These are phyloP conservation scores for Penicillium olsonii DNA, from an alignment of 2,329 filamentous ascomycete genomes.

Conservation along the genomic window DNA sequence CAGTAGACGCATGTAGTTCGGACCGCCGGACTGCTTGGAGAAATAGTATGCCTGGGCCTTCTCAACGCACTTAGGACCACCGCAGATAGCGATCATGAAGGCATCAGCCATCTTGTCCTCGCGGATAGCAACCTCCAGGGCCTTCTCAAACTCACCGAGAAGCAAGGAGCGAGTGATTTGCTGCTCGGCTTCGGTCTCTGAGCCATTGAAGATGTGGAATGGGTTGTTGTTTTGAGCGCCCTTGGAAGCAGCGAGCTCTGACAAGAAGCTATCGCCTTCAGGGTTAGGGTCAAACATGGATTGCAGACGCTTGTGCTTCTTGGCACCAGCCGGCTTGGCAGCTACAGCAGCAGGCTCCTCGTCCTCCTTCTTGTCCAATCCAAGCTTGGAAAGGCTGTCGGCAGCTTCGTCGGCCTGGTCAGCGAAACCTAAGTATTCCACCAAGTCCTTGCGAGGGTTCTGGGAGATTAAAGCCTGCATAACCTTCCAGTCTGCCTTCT, in stretches of 20 bases:
- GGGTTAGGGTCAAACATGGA: conserved; percentile 76
- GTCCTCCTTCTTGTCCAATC: conserved; percentile 40
- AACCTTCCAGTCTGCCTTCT: conserved; percentile 94
- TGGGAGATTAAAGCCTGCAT: conserved; percentile 84
- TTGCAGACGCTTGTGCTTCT: conserved; percentile 66
- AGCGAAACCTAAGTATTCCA: conserved; percentile 86
- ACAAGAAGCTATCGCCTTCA: conserved; percentile 83
- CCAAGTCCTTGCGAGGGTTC: conserved; percentile 81
- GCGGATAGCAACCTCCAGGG: conserved; percentile 82
- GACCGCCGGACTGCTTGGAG: conserved; percentile 74
- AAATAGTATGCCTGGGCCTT: conserved; percentile 93
- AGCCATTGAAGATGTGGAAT: conserved; percentile 82
- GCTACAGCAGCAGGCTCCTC: conserved; percentile 47
- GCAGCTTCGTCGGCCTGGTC: conserved; percentile 57
- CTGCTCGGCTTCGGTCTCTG: conserved; percentile 82
- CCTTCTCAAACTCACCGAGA: conserved; percentile 86
- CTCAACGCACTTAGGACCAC: conserved; percentile 87
- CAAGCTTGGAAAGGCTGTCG: conserved; percentile 46
- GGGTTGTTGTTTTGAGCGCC: conserved; percentile 91
- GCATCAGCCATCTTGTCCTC: conserved; percentile 92
- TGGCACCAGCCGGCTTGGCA: conserved; percentile 47
- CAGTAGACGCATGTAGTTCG: conserved; percentile 88
- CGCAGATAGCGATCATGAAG: conserved; percentile 96
- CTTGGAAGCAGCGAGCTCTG: conserved; percentile 81
- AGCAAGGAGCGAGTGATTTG: conserved; percentile 84